phyloP scores from a whole-genome alignment of 371 early-diverging fungal species.

The Lichtheimia ramosa region DNA sequence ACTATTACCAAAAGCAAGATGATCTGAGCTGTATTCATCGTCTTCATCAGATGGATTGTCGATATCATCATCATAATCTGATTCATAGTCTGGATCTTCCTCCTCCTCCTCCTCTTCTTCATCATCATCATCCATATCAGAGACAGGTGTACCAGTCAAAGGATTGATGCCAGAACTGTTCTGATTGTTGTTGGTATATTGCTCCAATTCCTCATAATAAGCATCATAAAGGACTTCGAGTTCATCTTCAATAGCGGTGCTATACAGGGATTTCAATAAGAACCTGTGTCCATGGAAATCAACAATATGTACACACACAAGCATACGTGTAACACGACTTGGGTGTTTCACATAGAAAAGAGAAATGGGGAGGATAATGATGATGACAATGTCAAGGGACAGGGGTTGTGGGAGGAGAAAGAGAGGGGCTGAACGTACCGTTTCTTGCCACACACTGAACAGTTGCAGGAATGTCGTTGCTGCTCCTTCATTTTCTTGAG shows the following conservation, averaged over 20 bases:
- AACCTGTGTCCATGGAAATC: not conserved
- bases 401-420: not conserved
- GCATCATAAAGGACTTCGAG: conserved; percentile 89
- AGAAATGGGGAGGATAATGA: too few relatives aligned
- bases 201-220: conserved; percentile 90
- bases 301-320: too few relatives aligned
- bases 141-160: not conserved
- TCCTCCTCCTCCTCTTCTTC: conserved; percentile 26
- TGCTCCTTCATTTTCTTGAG: conserved; percentile 92
- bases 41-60: conserved; percentile 24
- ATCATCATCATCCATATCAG: conserved; percentile 1
- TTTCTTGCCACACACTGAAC: conserved; percentile 89
- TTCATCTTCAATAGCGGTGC: conserved; percentile 90
- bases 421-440: conserved; percentile 50
- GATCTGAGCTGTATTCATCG: conserved; percentile 32
- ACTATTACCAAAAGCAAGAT: conserved; percentile 66
- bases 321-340: too few relatives aligned
- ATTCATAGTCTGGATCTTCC: not conserved
- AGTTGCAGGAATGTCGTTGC: conserved; percentile 87
- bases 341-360: too few relatives aligned
- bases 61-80: conserved; percentile 17
- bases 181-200: conserved; percentile 80
- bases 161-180: conserved; percentile 13
- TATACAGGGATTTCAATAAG: conserved; percentile 22
- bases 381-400: not conserved